Percentiles rank a stretch among this genome's conserved stretches.
phyloP scores from a whole-genome alignment of 768 basidiomycete genomes.

The Leccinum disarticulatum region DNA sequence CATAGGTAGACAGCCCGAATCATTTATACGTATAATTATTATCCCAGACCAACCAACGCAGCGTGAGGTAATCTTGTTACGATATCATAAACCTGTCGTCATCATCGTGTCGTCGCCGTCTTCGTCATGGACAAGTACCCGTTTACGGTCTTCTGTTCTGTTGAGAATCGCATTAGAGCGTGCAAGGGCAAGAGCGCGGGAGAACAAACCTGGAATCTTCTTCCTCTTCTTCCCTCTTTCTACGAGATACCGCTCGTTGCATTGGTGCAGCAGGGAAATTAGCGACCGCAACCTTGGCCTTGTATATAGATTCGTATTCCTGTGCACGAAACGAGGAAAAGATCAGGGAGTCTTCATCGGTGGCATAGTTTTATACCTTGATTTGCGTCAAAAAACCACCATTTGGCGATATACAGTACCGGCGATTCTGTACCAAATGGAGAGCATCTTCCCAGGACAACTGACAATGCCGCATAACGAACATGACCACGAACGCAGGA shows the following conservation, averaged over 20 bases:
- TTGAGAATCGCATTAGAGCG: not conserved
- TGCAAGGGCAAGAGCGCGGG: not conserved
- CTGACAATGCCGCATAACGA: constrained; percentile 83
- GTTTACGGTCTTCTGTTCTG: constrained; percentile 47
- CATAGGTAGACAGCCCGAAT: constrained; percentile 15
- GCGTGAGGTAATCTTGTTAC: not conserved
- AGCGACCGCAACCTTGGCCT: constrained; percentile 69
- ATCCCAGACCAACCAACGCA: constrained; percentile 6
- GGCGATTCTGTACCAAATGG: constrained; percentile 83
- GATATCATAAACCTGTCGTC: constrained; percentile 29
- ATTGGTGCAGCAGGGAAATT: constrained; percentile 46
- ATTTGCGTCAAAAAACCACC: constrained; percentile 90
- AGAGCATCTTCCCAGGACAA: constrained; percentile 87
- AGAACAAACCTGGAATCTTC: constrained; percentile 48
- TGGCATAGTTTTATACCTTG: constrained; percentile 52
- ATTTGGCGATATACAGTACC: constrained; percentile 93
- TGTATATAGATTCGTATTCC: constrained; percentile 95
- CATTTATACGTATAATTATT: constrained; percentile 29
- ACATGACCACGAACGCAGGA: constrained; percentile 90
- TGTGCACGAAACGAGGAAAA: constrained; percentile 28
- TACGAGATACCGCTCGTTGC: constrained; percentile 47
- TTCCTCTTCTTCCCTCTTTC: constrained; percentile 77
- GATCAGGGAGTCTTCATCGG: not conserved
- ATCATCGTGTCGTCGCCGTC: constrained; percentile 37
- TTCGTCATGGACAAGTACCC: constrained; percentile 35